Base-by-base conservation (phyloP, 805 yeast genomes). In the Pichia sporocuriosa region DNA sequence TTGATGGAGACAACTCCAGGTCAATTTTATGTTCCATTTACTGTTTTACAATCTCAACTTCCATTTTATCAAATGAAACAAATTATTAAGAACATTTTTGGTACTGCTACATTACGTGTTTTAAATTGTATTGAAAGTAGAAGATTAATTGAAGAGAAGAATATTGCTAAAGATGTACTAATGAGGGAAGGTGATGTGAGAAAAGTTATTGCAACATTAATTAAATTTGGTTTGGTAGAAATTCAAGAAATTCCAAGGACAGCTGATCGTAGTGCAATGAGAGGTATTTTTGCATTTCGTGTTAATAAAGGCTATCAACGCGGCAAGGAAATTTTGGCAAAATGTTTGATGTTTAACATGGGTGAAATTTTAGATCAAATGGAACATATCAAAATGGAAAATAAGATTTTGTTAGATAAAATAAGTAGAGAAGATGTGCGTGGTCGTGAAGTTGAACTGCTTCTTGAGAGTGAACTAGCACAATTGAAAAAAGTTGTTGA, bases 191-290 rank as follows among this genome's bases (percentile, higher is more conserved):
- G 75, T 45, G 83, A 79, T 28, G 84, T 88, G 8, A 71, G 96
- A 43, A 77, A 80, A 30, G 78, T 82, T 33, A 65, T 88, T 33
- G 75, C 82, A 35, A 73, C 75, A 26, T 65, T 93, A 40, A 73
- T 84, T 22, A 75, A 73, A 40, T 70, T 77, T 49, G 87, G 89
- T 47, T 73, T 84, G 16, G 66, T 89, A 16, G 96, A 90, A 57
- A 72, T 89, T 28, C 97, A 90, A 62, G 98, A 93, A 64, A 83
- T 93, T 23, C 97, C 97, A 11, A 76, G 90, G 54, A 82, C 95
- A 8, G 81, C 79, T 20, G 97, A 93, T 59, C 73, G 97, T 51
- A 89, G 95, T 3, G 95, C 97, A 0, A 79, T 85, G 31, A 78
- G 95, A 51, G 82, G 97, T 1, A 82, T 84, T 23, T 93, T 77